Conservation (phyloP, 257 asterid genomes). For the Solanum pinnatisectum region DNA sequence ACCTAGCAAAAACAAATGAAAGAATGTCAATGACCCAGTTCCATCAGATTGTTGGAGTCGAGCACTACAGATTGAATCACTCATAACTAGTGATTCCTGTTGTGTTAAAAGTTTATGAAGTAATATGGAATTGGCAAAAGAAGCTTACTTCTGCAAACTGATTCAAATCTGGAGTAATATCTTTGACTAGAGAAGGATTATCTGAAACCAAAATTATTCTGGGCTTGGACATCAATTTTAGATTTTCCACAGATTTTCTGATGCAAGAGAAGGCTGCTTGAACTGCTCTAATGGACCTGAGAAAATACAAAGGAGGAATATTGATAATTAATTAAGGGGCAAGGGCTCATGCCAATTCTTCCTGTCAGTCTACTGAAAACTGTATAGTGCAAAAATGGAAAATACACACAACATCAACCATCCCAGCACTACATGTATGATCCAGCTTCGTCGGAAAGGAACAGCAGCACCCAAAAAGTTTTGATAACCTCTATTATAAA, state of each 20-base stretch:
- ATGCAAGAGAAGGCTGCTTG: constrained; percentile 68
- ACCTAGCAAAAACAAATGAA: constrained; percentile 42
- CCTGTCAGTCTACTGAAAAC: not conserved
- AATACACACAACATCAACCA: not conserved
- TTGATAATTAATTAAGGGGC: not conserved
- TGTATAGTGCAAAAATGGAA: not conserved
- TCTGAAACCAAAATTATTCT: constrained; percentile 77
- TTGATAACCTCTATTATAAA: not conserved
- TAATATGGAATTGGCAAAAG: not conserved
- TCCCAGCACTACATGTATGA: not conserved
- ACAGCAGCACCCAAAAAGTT: not conserved
- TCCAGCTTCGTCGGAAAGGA: not conserved
- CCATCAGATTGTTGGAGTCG: not conserved
- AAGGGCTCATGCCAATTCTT: not conserved
- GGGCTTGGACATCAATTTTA: constrained; percentile 39
- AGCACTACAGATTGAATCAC: not conserved
- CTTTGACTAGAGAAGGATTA: constrained; percentile 61
- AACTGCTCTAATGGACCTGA: constrained; percentile 73
- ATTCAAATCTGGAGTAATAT: constrained; percentile 40
- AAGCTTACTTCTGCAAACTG: constrained; percentile 65
- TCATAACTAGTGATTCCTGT: not conserved
- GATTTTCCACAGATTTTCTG: constrained; percentile 28
- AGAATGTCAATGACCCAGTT: not conserved
- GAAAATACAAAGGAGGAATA: not conserved
- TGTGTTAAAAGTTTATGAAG: not conserved